Base-by-base conservation (phyloP, 306 rosid species). In the Inga leiocalycina region DNA sequence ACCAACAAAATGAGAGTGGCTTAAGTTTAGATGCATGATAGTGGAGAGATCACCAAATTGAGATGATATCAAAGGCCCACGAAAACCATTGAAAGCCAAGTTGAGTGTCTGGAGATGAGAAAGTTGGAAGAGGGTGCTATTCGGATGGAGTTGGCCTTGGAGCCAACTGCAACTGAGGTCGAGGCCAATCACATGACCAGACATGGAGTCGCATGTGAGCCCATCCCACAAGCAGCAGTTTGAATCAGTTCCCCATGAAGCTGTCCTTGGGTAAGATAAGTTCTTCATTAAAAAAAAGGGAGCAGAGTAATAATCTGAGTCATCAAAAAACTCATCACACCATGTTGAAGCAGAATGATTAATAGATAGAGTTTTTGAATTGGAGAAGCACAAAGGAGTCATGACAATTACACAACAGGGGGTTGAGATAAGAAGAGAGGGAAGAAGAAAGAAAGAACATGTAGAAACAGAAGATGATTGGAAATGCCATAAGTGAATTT, bases 151-250 rank as follows among this genome's bases (percentile, higher is more conserved):
- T 1, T 2, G 13, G 77, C 85, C 85, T 1, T 5, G 2, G 6
- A 83, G 67, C 16, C 17, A 41, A 17, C 70, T 52, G 13, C 74
- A 8, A 2, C 35, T 49, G 5, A 84, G 87, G 30, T 80, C 71
- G 1, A 84, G 43, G 14, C 68, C 78, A 68, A 68, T 79, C n/a
- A 24, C 27, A 24, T 24, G 27, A 80, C 87, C 80, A 2, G 39
- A 44, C 13, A 19, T 5, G 14, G 46, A 10, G 16, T 80, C 68
- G 1, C 87, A 84, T 0, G 69, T 80, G 56, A 80, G 35, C 1
- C 87, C 84, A 16, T 22, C 30, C 84, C 87, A 84, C 24, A 59
- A 84, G 43, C 87, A 80, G 7, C 87, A 79, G 8, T 79, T 62
- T 0, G 46, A 74, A 16, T 35, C 81, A 74, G 34, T 68, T 35